A percentile compares a stretch with the other conserved stretches of the same genome.
Evolutionary conservation across 164 flowering plant species (phyloP).

Genomic region (Platanus orientalis): DNA sequence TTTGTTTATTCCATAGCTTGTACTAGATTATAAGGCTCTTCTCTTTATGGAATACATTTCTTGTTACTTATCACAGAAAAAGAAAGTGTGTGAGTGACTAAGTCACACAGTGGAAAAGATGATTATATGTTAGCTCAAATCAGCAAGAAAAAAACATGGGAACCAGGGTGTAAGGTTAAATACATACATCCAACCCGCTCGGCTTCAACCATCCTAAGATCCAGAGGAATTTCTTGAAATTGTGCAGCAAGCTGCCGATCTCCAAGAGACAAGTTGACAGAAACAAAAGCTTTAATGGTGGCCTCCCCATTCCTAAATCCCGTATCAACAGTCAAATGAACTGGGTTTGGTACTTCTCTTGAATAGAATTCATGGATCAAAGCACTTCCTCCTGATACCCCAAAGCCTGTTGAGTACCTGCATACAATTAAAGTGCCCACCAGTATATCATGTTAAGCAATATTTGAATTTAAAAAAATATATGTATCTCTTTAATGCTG

Average conservation of each 20-base stretch:
- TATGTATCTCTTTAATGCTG: too few species aligned
- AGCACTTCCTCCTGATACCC: slow-evolving; percentile 85
- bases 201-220: slow-evolving; percentile 88
- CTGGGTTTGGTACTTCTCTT: slow-evolving; percentile 79
- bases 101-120: too few species aligned
- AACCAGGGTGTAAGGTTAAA: not conserved
- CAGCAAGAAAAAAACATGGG: not conserved
- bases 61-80: too few species aligned
- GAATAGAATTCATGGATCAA: slow-evolving; percentile 92
- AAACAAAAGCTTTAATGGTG: slow-evolving; percentile 72
- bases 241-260: slow-evolving; percentile 89
- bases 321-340: slow-evolving; percentile 91
- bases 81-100: too few species aligned
- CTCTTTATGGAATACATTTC: too few species aligned
- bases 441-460: too few species aligned
- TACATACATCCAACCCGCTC: slow-evolving; percentile 89
- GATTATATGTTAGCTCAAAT: not conserved
- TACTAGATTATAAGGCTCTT: too few species aligned
- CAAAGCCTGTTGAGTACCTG: slow-evolving; percentile 97
- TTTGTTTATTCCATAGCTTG: too few species aligned
- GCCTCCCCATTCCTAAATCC: slow-evolving; percentile 73
- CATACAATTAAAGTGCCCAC: not conserved
- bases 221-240: slow-evolving; percentile 90
- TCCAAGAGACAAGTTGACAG: slow-evolving; percentile 69
- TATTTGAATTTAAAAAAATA: too few species aligned